Base-by-base conservation (phyloP, 2,329 filamentous ascomycete species). In the Ophiocordyceps polyrhachis-furcata region DNA sequence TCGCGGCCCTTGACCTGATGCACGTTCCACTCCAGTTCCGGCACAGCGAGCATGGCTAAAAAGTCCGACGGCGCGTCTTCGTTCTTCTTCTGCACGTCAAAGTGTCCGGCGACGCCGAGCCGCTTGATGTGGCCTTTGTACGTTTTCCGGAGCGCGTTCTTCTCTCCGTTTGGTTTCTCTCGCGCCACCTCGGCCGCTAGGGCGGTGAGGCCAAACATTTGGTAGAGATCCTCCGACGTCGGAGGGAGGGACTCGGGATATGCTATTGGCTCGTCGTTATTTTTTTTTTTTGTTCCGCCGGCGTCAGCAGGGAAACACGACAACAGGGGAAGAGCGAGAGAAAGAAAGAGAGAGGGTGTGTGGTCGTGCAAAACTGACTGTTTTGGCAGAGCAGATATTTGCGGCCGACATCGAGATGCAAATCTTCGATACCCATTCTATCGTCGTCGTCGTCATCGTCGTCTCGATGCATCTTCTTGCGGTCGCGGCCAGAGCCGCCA, bases 91-190 rank as follows among this genome's bases (percentile, higher is more conserved):
- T 59, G 57, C 15, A 62, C 61, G 52, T 80, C 76, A 52, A 78
- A 81, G 47, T 75, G 71, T 11, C 76, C 76, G 44, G 69, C 70
- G 23, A 81, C 66, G 32, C 73, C 74, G 29, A 80, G 62, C 41
- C 69, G 70, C 64, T 80, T 80, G 57, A 81, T 76, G 51, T 80
- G 74, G 44, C 75, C 75, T 59, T 81, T 81, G 64, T 80, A 81
- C 15, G 76, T 79, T 57, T 80, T 80, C 23, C 76, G 70, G 43
- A 81, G 64, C 50, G 72, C 73, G 54, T 80, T 80, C 66, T 79
- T 80, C 57, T 78, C 73, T 50, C 76, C 76, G 56, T 77, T 77
- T 14, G 75, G 73, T 55, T 77, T 73, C 44, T 72, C 72, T 48
- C 76, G 70, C 48, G 76, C 76, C 38, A 80, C 74, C 50, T 76